These are phyloP conservation scores for Hawksworthiomyces lignivorus DNA, from an alignment of 2,329 filamentous ascomycete genomes.

Conservation along the genomic window DNA sequence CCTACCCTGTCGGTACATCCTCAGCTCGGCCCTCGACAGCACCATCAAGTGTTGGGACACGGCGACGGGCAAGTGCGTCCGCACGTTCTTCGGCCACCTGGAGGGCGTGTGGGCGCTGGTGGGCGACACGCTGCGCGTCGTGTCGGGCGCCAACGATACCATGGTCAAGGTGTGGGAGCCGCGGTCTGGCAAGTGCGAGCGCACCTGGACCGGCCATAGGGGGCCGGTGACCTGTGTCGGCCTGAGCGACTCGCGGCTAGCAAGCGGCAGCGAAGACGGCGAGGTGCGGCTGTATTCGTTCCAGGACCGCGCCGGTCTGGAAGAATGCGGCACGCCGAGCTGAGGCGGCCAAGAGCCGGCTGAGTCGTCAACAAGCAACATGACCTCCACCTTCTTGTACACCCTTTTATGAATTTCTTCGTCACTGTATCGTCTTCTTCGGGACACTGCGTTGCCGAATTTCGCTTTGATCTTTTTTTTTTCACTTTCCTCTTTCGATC, in stretches of 20 bases:
- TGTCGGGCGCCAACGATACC: conserved; percentile 84
- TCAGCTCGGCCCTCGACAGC: conserved; percentile 84
- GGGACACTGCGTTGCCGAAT: too few relatives aligned
- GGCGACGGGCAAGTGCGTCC: conserved; percentile 69
- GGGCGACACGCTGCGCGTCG: conserved; percentile 48
- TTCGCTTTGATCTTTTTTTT: too few relatives aligned
- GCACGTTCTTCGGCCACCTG: conserved; percentile 92
- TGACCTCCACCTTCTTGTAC: too few relatives aligned
- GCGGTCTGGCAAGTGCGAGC: conserved; percentile 80
- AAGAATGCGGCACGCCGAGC: conserved; percentile 44
- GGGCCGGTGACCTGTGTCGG: conserved; percentile 91
- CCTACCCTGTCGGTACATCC: conserved; percentile 79
- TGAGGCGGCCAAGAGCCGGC: too few relatives aligned
- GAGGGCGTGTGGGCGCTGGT: conserved; percentile 87
- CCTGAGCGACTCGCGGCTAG: conserved; percentile 80
- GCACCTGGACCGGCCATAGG: conserved; percentile 83
- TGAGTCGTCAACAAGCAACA: too few relatives aligned
- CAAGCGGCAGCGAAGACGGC: conserved; percentile 87
- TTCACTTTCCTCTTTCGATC: too few relatives aligned
- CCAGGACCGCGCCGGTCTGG: conserved; percentile 37
- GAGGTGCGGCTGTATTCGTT: conserved; percentile 83
- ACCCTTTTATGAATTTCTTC: too few relatives aligned
- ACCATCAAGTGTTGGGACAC: conserved; percentile 93
- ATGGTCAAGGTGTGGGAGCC: conserved; percentile 97
- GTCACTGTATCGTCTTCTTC: too few relatives aligned